These are phyloP conservation scores for Xylaria sp. DNA, from an alignment of 495 filamentous ascomycete genomes.

Conservation along the genomic window DNA sequence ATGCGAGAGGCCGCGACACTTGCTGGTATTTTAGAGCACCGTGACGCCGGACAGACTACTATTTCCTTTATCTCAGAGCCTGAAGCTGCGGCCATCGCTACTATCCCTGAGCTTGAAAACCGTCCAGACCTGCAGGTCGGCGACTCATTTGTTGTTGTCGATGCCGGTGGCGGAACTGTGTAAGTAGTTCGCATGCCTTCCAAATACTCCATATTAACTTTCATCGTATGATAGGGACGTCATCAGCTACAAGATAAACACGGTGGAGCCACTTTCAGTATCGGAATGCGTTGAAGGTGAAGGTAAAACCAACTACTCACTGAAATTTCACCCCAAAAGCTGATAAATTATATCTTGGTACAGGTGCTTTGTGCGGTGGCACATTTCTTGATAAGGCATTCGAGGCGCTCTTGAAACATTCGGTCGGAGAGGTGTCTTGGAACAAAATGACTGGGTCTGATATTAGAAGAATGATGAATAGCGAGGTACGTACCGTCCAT, in stretches of 20 bases:
- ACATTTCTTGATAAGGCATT: conserved; percentile 19
- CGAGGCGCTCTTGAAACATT: not conserved
- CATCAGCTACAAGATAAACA: conserved; percentile 17
- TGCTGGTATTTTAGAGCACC: conserved; percentile 12
- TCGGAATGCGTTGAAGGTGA: conserved; percentile 19
- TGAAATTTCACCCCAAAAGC: not conserved
- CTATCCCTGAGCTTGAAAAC: conserved; percentile 52
- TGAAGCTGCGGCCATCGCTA: conserved; percentile 65
- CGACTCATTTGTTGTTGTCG: conserved; percentile 63
- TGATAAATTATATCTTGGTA: not conserved
- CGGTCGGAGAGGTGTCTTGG: not conserved
- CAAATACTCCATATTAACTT: not conserved
- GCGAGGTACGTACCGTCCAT: not conserved
- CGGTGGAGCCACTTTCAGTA: not conserved
- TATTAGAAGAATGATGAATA: conserved; percentile 22
- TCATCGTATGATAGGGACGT: not conserved
- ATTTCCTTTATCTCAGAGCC: conserved; percentile 61
- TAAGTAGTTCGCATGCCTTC: conserved; percentile 51
- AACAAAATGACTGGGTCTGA: conserved; percentile 11
- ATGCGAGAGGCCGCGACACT: conserved; percentile 53
- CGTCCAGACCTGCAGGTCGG: conserved; percentile 49
- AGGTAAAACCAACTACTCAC: not conserved
- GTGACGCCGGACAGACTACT: conserved; percentile 34
- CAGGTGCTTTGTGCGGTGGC: conserved; percentile 14
- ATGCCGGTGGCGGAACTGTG: conserved; percentile 67